These are phyloP conservation scores for Sporothrix mexicana DNA, from an alignment of 2,329 filamentous ascomycete species.

Conservation along the genomic window DNA sequence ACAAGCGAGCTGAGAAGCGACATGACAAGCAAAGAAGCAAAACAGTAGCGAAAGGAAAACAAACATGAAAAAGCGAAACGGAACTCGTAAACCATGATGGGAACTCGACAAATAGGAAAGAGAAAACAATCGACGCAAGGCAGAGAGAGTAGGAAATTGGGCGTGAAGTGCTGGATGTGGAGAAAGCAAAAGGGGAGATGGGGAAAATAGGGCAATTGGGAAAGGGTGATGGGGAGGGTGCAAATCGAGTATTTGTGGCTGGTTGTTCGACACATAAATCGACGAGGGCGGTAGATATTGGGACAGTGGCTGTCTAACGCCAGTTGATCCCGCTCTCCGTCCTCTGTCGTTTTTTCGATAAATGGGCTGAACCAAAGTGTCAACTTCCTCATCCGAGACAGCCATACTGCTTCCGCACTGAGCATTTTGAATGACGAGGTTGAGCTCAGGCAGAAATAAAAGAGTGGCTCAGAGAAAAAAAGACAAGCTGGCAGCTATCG, in stretches of 20 bases:
- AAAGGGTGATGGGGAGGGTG: constrained; percentile 32
- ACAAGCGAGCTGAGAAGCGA: constrained; percentile 45
- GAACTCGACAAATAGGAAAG: background rate
- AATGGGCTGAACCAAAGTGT: background rate
- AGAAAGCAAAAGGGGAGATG: constrained; percentile 4
- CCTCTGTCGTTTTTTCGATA: constrained; percentile 19
- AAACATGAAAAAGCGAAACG: background rate
- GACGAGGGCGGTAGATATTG: background rate
- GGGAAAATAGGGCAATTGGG: background rate
- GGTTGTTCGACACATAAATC: constrained; percentile 24
- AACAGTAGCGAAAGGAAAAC: background rate
- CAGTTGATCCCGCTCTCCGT: background rate
- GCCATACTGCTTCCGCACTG: background rate
- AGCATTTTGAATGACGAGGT: background rate
- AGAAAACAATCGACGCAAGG: background rate
- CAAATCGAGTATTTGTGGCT: constrained; percentile 7
- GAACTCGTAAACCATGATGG: constrained; percentile 24
- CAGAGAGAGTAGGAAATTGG: background rate
- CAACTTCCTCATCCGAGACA: background rate
- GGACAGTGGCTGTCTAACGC: background rate
- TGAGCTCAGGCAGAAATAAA: background rate
- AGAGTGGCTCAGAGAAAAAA: background rate
- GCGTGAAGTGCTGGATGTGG: background rate
- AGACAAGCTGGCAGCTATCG: constrained; percentile 12
- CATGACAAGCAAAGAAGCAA: constrained; percentile 43